phyloP scores from a whole-genome alignment of 2,329 filamentous ascomycete species.

The Aureobasidium namibiae region DNA sequence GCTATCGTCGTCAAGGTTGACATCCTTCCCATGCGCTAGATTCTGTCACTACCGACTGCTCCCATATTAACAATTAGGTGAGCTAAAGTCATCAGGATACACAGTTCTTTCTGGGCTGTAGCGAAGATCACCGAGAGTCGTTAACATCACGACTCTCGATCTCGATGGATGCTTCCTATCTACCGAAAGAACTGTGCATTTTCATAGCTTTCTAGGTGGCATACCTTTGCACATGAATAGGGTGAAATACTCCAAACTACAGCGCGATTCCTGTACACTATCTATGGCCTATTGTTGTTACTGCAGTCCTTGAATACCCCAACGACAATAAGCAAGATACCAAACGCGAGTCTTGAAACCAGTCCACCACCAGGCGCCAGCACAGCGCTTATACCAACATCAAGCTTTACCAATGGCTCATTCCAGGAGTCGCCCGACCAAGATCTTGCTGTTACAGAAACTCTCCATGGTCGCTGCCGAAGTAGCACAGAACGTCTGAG shows the following conservation, averaged over 20 bases:
- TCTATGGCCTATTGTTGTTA: neutral
- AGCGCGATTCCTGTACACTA: too few relatives aligned
- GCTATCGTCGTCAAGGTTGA: neutral
- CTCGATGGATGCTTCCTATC: too few relatives aligned
- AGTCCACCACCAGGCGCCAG: conserved; percentile 1
- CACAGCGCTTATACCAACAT: conserved; percentile 11
- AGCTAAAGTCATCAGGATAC: too few relatives aligned
- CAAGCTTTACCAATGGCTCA: conserved; percentile 11
- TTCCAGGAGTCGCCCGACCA: neutral
- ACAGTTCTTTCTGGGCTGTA: too few relatives aligned
- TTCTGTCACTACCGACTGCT: too few relatives aligned
- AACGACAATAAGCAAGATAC: neutral
- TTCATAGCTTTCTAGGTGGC: too few relatives aligned
- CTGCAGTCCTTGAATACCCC: neutral
- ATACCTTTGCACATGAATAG: too few relatives aligned
- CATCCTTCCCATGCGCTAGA: neutral
- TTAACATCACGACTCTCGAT: too few relatives aligned
- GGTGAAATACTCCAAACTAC: too few relatives aligned
- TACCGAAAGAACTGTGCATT: too few relatives aligned
- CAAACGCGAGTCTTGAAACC: conserved; percentile 5
- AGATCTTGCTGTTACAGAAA: neutral
- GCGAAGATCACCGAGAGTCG: too few relatives aligned
- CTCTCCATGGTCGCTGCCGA: neutral
- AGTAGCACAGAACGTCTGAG: conserved; percentile 1
- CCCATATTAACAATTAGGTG: too few relatives aligned